These are phyloP conservation scores for Rhodotorula mucilaginosa DNA, from an alignment of 1,284 basidiomycete species.

Conservation along the genomic window DNA sequence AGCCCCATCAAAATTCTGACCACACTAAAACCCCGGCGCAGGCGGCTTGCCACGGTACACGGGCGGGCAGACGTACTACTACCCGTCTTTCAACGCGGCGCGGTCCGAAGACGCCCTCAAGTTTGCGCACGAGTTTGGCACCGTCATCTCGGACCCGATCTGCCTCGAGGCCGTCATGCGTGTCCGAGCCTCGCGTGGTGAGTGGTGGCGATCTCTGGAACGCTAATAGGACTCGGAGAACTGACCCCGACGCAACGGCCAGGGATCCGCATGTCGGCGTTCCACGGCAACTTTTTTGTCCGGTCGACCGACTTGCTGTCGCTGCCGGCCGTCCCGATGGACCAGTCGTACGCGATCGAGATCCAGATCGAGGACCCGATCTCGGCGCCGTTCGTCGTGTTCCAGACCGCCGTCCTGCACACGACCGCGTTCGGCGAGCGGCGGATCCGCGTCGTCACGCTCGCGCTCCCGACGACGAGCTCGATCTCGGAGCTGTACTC, in stretches of 20 bases:
- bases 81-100: conserved; percentile 94
- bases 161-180: conserved; percentile 97
- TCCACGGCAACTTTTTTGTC: conserved; percentile 99
- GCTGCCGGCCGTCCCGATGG: conserved; percentile 92
- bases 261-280: conserved; percentile 93
- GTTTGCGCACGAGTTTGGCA: conserved; percentile 95
- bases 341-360: conserved; percentile 96
- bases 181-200: conserved; percentile 87
- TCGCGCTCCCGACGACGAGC: conserved; percentile 86
- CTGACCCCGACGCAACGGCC: conserved; percentile 1
- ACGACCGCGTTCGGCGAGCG: conserved; percentile 95
- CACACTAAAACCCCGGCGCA: conserved; percentile 44
- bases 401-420: conserved; percentile 94
- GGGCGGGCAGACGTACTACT: conserved; percentile 96
- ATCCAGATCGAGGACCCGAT: conserved; percentile 96
- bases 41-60: conserved; percentile 95
- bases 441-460: conserved; percentile 90
- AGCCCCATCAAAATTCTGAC: neutral
- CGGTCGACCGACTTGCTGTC: conserved; percentile 95
- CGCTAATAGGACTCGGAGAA: too few species aligned
- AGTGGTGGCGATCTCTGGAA: conserved; percentile 22
- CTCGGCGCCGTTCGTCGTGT: conserved; percentile 85
- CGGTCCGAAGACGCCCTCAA: conserved; percentile 94
- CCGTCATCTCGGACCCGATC: conserved; percentile 88
- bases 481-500: conserved; percentile 92